Evolutionary conservation across 2,329 filamentous ascomycete species (phyloP).

Genomic region (Nigrospora sphaerica): DNA sequence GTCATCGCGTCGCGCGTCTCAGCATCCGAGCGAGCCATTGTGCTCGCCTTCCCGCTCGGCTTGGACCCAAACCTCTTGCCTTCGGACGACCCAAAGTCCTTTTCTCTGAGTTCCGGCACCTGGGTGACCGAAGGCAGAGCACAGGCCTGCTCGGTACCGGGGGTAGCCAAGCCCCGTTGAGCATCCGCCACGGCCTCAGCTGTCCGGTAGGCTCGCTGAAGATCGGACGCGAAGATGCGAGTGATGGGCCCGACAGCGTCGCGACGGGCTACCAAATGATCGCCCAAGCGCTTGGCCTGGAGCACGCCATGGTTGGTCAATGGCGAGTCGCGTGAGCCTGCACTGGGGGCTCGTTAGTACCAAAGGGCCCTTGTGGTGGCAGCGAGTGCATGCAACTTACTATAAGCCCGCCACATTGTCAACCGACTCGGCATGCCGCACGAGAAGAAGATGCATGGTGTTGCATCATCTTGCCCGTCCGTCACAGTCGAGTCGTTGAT

Average conservation of each 20-base stretch:
- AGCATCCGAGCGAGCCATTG: constrained; percentile 18
- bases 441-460: constrained; percentile 56
- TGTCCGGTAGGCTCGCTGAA: constrained; percentile 67
- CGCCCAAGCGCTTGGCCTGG: constrained; percentile 66
- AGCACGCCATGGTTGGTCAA: constrained; percentile 77
- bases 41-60: constrained; percentile 32
- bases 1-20: constrained; percentile 66
- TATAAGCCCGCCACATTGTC: constrained; percentile 78
- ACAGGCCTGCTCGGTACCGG: constrained; percentile 2
- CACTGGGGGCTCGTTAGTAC: constrained; percentile 37
- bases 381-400: constrained; percentile 33
- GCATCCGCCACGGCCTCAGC: constrained; percentile 58
- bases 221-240: constrained; percentile 71
- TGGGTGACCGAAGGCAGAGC: constrained; percentile 21
- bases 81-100: constrained; percentile 67
- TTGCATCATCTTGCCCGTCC: constrained; percentile 12
- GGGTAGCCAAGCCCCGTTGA: constrained; percentile 25
- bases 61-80: constrained; percentile 47
- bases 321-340: constrained; percentile 72
- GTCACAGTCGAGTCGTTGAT: background rate
- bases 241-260: constrained; percentile 31
- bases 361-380: background rate
- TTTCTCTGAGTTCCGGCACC: constrained; percentile 55
- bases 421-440: constrained; percentile 85
- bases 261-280: constrained; percentile 42